A percentile compares a stretch with the other conserved stretches of the same genome.
Conservation (phyloP, 192 early-diverging fungal genomes). For the Gamsiella multidivaricata region DNA sequence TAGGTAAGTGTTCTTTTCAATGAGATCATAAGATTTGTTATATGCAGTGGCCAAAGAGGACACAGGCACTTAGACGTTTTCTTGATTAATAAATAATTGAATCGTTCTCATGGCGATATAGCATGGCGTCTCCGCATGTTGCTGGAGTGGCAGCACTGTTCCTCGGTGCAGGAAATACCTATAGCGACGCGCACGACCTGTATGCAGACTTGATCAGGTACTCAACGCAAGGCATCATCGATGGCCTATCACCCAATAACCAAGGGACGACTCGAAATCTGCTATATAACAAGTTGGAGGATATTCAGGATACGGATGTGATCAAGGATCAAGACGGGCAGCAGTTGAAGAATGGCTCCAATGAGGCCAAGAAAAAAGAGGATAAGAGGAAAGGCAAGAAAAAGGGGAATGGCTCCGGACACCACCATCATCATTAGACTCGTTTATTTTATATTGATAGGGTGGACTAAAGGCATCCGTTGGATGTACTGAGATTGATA, state of each 20-base stretch:
- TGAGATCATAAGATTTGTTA: background rate
- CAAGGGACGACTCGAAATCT: slow-evolving; percentile 9
- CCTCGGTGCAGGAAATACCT: slow-evolving; percentile 32
- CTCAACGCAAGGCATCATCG: slow-evolving; percentile 13
- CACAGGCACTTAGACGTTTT: background rate
- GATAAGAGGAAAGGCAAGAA: no score
- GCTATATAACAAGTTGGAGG: slow-evolving; percentile 46
- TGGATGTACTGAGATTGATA: no score
- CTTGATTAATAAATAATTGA: background rate
- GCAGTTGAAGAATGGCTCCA: background rate
- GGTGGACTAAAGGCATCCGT: no score
- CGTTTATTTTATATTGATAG: no score
- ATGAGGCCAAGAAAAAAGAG: no score
- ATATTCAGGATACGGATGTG: background rate
- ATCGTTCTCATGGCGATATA: slow-evolving; percentile 7
- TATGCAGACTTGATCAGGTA: slow-evolving; percentile 33
- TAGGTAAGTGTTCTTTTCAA: slow-evolving; percentile 36
- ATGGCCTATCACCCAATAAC: background rate
- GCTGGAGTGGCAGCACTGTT: slow-evolving; percentile 59
- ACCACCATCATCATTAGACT: no score
- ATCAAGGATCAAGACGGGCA: slow-evolving; percentile 2
- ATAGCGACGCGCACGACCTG: slow-evolving; percentile 31
- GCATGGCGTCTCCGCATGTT: slow-evolving; percentile 64
- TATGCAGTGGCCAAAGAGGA: background rate
- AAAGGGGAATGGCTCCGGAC: no score